Conservation (phyloP, 352 stramenopile species). For the Pythium grandisporangium region DNA sequence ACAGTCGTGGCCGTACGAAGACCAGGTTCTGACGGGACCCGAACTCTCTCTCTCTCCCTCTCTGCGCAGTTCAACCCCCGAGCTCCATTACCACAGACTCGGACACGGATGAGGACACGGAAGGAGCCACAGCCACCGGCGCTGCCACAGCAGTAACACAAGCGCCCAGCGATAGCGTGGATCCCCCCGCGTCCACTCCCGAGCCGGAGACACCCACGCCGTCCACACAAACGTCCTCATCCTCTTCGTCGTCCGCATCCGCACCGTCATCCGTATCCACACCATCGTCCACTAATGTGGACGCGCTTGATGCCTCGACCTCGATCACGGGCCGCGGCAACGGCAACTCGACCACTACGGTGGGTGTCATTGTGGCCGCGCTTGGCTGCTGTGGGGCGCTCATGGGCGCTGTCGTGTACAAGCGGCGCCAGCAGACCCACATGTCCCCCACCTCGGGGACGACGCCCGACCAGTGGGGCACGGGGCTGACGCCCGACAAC, state of each 20-base stretch:
- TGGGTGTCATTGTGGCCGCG: conserved; percentile 14
- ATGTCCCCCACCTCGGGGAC: conserved; percentile 3
- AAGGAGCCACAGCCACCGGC: neutral
- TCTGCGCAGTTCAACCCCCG: no score
- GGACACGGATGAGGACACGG: neutral
- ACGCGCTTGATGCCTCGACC: conserved; percentile 4
- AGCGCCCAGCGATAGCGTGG: neutral
- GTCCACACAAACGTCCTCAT: neutral
- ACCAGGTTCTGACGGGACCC: no score
- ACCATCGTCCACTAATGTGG: neutral
- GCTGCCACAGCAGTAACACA: neutral
- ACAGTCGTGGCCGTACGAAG: neutral
- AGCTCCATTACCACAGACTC: neutral
- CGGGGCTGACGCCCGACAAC: conserved; percentile 11
- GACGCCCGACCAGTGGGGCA: no score
- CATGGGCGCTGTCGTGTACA: conserved; percentile 31
- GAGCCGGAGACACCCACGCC: neutral
- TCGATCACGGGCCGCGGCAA: neutral
- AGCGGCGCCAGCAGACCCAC: conserved; percentile 11
- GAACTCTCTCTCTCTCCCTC: no score
- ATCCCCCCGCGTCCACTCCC: neutral
- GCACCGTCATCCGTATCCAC: no score
- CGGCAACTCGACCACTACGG: neutral
- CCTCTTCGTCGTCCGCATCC: neutral
- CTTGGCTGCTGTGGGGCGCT: conserved; percentile 29